Evolutionary conservation across 352 stramenopile genomes (phyloP), one percentile per base, ranked within the genome.

Genomic region (Phytophthora aleatoria): DNA sequence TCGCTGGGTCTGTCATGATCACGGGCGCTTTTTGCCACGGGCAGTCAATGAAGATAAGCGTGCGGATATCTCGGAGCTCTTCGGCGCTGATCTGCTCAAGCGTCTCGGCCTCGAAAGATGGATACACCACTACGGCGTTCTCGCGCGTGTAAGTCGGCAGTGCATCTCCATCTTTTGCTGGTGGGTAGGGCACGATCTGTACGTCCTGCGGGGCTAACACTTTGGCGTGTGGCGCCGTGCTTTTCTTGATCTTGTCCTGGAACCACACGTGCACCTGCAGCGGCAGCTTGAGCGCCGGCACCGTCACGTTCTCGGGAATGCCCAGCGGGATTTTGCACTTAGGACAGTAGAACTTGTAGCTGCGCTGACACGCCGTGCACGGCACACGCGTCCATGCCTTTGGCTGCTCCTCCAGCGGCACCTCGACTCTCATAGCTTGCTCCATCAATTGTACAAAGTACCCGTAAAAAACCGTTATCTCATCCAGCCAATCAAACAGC

Each of bases 221-320:
- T 64, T 94, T 96, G 48, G 84, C 87, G 41, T 94, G 85, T n/a
- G 87, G 84, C 26, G 87, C 87, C 31, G 87, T 94, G 75, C 87
- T 96, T 71, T 96, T 96, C 69, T 92, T 92, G 57, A 90, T 77
- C 55, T 96, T 94, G 76, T 96, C 87, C 33, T 94, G 87, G 61
- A 96, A 96, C 76, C 82, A 89, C 47, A 96, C 86, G 65, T 94
- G 76, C 16, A 96, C 78, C 24, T 88, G 71, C 35, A 96, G 60
- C n/a, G 87, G 87, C 49, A 96, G 70, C 50, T 59, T 67, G 8
- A 94, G 69, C 38, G 66, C 52, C 30, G 87, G 87, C 28, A 91
- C 83, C 10, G 49, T 53, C 43, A 80, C 76, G 45, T 65, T 64
- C 20, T 79, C 58, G 0, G 87, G 84, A 4, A 73, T 72, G n/a